Conservation (phyloP, 352 stramenopile genomes). For the Globisporangium mamillatum region DNA sequence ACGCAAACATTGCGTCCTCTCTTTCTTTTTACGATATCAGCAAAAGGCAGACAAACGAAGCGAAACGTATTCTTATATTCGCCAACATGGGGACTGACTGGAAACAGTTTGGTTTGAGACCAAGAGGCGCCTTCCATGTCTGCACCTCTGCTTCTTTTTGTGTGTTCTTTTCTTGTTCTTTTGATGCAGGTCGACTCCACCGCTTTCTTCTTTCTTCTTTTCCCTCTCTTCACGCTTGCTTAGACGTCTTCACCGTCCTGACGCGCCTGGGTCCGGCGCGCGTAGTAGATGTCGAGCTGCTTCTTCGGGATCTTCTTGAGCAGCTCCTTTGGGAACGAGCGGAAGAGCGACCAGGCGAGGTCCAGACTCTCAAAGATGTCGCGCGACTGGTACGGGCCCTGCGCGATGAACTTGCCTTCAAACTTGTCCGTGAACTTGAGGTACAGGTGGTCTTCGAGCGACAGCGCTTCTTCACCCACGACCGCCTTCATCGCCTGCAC, state of each 20-base stretch:
- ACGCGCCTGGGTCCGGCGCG: constrained; percentile 86
- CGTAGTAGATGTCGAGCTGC: constrained; percentile 97
- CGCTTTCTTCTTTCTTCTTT: no score
- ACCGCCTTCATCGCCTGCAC: constrained; percentile 99
- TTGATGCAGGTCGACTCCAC: no score
- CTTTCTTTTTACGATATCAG: no score
- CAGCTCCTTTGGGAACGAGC: constrained; percentile 98
- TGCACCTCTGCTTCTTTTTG: background rate
- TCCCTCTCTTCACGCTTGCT: no score
- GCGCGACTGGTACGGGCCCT: constrained; percentile 96
- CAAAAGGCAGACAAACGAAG: no score
- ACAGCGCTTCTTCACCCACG: constrained; percentile 98
- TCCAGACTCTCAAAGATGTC: constrained; percentile 99
- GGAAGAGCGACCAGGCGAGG: constrained; percentile 97
- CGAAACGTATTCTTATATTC: background rate
- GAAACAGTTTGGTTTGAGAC: no score
- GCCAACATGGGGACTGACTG: background rate
- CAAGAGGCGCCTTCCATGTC: background rate
- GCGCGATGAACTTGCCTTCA: constrained; percentile 98
- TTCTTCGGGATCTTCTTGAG: constrained; percentile 99
- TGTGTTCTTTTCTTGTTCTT: background rate
- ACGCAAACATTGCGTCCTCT: no score
- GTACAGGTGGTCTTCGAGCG: constrained; percentile 98
- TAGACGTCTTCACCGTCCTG: constrained; percentile 84
- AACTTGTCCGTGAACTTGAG: constrained; percentile 99